Evolutionary conservation across 306 rosid genomes (phyloP), one percentile per base, ranked within the genome.

Genomic region (Vigna trinervia): DNA sequence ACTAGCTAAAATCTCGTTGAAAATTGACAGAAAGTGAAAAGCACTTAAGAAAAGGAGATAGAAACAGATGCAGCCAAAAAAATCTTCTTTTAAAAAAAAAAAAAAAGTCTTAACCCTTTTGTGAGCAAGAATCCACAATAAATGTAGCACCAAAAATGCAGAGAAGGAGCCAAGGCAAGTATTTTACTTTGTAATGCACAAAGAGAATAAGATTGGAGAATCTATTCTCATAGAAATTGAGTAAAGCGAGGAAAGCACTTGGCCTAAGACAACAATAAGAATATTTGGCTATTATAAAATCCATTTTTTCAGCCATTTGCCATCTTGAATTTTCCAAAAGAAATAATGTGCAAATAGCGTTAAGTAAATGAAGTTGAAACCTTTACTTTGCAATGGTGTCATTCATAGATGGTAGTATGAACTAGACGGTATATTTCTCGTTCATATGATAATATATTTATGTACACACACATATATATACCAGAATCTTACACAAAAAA

Each of bases 1-100:
- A 74, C 73, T 46, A 71, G 81, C 77, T 73, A 73, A 74, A 82
- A 82, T 58, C 70, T 81, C 75, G 59, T 81, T 56, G 70, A 77
- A 81, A 84, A 80, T 80, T 71, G 87, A 84, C 77, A 87, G 88
- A 91, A 86, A 90, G 90, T 64, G 85, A 85, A 88, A 82, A 82
- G 92, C 92, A 89, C 89, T 86, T 63, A 71, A 45, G 67, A 74
- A 93, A 89, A 81, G 84, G 77, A 57, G 79, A 51, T 60, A 74
- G 86, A 58, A 78, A 80, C 80, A 20, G 32, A 70, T 57, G 66
- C 73, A 63, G 70, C 32, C 81, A 36, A 52, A 30, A 57, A 54
- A 62, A 41, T 13, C 12, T 4, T 14, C 51, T 74, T 26, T 30
- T 1, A 57, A 45, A 12, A 30, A 30, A 28, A 28, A 28, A 28